Evolutionary conservation across 805 yeast species (phyloP).

Genomic region (Kuraishia piskuri): DNA sequence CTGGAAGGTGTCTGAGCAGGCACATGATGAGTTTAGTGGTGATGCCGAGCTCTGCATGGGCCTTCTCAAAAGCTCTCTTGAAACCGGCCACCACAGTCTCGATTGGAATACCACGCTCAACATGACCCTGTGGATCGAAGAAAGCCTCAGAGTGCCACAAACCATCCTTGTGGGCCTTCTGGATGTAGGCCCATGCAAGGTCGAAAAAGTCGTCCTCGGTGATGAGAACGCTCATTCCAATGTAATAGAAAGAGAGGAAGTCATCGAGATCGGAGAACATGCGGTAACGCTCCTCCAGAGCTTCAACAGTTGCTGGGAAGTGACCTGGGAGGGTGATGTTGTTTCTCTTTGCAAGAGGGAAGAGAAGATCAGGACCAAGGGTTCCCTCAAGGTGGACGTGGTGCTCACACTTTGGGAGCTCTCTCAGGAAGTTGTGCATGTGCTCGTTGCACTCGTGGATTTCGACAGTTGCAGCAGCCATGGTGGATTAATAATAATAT

Average conservation of each 20-base stretch:
- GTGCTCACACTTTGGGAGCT: conserved; percentile 81
- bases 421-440: conserved; percentile 46
- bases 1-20: conserved; percentile 66
- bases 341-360: conserved; percentile 62
- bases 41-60: conserved; percentile 50
- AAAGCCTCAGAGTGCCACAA: conserved; percentile 67
- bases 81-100: conserved; percentile 60
- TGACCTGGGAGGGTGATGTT: conserved; percentile 46
- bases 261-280: conserved; percentile 65
- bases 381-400: conserved; percentile 84
- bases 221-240: conserved; percentile 71
- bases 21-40: conserved; percentile 75
- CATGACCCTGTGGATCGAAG: conserved; percentile 82
- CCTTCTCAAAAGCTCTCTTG: conserved; percentile 56
- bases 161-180: conserved; percentile 49
- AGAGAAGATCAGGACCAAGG: conserved; percentile 64
- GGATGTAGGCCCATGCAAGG: conserved; percentile 67
- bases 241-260: conserved; percentile 69
- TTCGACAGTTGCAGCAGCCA: not conserved
- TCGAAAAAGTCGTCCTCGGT: conserved; percentile 67
- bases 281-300: conserved; percentile 48
- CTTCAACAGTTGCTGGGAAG: conserved; percentile 55
- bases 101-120: conserved; percentile 53
- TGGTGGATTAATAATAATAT: too few species aligned
- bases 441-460: conserved; percentile 23